Base-by-base conservation (phyloP, 768 basidiomycete genomes). In the Tulasnella sp. region DNA sequence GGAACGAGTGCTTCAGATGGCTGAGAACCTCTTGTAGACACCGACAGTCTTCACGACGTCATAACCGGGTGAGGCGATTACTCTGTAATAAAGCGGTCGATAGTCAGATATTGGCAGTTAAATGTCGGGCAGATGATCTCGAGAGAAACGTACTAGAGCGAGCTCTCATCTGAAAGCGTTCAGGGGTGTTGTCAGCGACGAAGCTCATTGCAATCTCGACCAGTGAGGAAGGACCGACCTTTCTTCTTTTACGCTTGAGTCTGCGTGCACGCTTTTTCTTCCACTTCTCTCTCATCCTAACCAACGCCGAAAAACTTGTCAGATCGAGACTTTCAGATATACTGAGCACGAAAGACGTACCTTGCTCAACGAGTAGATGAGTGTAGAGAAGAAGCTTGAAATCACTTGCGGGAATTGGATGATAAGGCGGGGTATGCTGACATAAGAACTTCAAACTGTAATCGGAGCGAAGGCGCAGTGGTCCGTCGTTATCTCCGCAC, bases 251-350 rank as follows among this genome's bases (percentile, higher is more conserved):
- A 36, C 71, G 29, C 41, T 66, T 72, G 36, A 72, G 71, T 19
- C 71, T 72, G 39, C 71, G 71, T 9, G 71, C 62, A 72, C 71
- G 71, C 71, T 72, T 72, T 65, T 72, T 72, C 71, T 72, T 72
- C 71, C 71, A 72, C 71, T 72, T 72, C 71, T 72, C 71, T 72
- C 71, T 72, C 71, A 72, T 72, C 22, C 71, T 72, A n/a, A 17
- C 26, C 22, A 3, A n/a, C n/a, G n/a, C n/a, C 4, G 14, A 32
- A 11, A 11, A 14, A 1, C 26, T 59, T 12, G 52, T 59, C 26
- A 59, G 52, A 59, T 32, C 12, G 3, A 12, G 52, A 5, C 26
- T 59, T 14, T 59, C 16, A 6, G 9, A 8, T 8, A 29, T 32
- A 16, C 26, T 5, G 8, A 11, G 5, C 47, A 4, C 9, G n/a